phyloP scores from a whole-genome alignment of 805 yeast species.

The Wickerhamiella occidentalis region DNA sequence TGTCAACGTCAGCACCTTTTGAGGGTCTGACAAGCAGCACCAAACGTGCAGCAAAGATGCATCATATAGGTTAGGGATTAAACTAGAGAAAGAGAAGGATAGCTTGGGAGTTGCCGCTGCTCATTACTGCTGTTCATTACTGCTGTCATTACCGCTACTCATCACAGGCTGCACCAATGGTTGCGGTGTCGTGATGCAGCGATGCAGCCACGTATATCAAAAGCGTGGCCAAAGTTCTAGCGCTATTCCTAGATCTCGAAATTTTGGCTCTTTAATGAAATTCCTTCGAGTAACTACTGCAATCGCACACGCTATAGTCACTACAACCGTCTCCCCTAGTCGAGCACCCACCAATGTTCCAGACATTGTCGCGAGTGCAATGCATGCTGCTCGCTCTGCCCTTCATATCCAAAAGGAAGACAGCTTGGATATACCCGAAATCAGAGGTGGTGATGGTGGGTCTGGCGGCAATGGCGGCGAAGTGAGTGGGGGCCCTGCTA shows the following conservation, averaged over 20 bases:
- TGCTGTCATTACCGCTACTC: no score
- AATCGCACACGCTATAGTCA: background rate
- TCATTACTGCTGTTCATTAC: no score
- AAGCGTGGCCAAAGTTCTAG: background rate
- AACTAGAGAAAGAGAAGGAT: no score
- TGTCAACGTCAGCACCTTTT: constrained; percentile 9
- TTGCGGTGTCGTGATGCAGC: background rate
- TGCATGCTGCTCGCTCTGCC: background rate
- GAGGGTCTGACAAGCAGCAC: background rate
- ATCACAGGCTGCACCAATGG: no score
- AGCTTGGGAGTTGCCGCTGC: no score
- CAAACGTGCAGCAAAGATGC: constrained; percentile 2
- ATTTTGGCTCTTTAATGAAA: no score
- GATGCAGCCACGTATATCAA: background rate
- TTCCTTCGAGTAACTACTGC: background rate
- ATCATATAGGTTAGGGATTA: background rate
- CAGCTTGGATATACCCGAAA: background rate
- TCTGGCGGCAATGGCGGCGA: constrained; percentile 8
- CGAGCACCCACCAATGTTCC: background rate
- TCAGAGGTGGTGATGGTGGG: constrained; percentile 5
- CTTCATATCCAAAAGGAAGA: background rate
- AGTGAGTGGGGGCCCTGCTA: background rate
- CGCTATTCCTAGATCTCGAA: no score
- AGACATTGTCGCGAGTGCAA: background rate
- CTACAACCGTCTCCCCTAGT: background rate